A percentile compares a stretch with the other conserved stretches of the same genome.
Conservation (phyloP, 441 rosid species). For the Pelargonium citronellum region DNA sequence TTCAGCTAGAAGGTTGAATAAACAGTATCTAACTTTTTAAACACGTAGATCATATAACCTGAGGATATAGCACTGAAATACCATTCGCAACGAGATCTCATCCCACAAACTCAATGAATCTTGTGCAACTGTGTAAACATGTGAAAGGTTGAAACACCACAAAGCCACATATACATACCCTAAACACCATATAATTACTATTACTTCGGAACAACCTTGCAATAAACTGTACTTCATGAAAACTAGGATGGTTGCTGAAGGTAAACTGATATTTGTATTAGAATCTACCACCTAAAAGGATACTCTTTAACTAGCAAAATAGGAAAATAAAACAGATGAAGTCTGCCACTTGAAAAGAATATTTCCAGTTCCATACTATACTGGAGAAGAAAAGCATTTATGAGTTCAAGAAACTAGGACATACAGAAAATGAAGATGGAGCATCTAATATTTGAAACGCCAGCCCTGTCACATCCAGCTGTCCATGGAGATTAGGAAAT, state of each 20-base stretch:
- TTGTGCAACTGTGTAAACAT: neutral
- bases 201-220: neutral
- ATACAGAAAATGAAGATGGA: conserved; percentile 84
- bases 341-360: conserved; percentile 8
- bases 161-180: neutral
- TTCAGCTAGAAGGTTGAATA: neutral
- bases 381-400: conserved; percentile 20
- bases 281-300: neutral
- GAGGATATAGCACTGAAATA: neutral
- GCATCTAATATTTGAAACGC: conserved; percentile 85
- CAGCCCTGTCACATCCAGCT: conserved; percentile 82
- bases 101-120: neutral
- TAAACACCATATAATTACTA: neutral
- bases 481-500: conserved; percentile 95
- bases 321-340: neutral
- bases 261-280: neutral
- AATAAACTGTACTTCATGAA: neutral
- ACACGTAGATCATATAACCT: neutral
- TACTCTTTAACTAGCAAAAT: neutral
- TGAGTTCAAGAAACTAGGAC: conserved; percentile 30
- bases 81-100: neutral
- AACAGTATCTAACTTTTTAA: neutral
- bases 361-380: conserved; percentile 16
- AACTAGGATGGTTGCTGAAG: neutral
- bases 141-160: neutral